Evolutionary conservation across 441 rosid species (phyloP).

Genomic region (Erysimum pusillum): DNA sequence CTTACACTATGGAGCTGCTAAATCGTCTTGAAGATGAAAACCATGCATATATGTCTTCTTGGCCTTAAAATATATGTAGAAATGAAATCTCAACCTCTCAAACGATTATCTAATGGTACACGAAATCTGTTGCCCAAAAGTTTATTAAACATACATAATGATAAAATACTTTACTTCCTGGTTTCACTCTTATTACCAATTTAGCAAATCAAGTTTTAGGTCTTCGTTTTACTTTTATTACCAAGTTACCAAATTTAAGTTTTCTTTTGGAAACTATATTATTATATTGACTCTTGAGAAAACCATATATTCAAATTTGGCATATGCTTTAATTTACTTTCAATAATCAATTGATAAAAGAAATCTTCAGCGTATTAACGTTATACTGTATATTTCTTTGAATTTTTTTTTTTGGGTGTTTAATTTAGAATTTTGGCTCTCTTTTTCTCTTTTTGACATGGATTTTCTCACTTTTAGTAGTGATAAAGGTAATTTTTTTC

Average conservation of each 20-base stretch:
- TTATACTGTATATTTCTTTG: neutral
- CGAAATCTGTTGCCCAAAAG: conserved; percentile 27
- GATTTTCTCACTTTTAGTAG: neutral
- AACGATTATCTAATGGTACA: conserved; percentile 12
- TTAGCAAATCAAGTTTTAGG: neutral
- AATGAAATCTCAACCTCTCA: conserved; percentile 20
- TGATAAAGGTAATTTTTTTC: no score
- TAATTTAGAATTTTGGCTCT: neutral
- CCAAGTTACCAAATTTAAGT: conserved; percentile 1
- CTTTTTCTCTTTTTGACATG: neutral
- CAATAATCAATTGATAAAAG: neutral
- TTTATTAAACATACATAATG: neutral
- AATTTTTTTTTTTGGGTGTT: neutral
- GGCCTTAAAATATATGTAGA: neutral
- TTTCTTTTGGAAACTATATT: conserved; percentile 2
- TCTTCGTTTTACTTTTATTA: conserved; percentile 11
- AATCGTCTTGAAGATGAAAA: conserved; percentile 27
- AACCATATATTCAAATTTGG: conserved; percentile 15
- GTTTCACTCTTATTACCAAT: no score
- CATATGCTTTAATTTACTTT: neutral
- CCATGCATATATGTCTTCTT: conserved; percentile 33
- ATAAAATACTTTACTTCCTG: no score
- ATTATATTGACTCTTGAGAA: neutral
- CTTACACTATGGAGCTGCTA: conserved; percentile 15
- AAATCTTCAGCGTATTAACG: neutral